A percentile compares a stretch with the other conserved stretches of the same genome.
phyloP scores from a whole-genome alignment of 2,329 filamentous ascomycete genomes.

The Aspergillus fructus region DNA sequence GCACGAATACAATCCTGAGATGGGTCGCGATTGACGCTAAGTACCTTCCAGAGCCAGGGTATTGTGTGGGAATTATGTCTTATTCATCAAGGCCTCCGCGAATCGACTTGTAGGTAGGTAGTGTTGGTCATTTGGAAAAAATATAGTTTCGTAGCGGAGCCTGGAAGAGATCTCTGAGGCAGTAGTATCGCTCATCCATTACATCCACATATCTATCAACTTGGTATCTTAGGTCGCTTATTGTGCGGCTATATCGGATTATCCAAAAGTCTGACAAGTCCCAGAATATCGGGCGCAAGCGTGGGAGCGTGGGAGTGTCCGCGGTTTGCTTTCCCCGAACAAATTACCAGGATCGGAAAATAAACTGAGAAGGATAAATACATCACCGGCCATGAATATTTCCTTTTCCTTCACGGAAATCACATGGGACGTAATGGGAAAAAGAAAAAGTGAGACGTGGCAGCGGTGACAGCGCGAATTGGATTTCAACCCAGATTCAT shows the following conservation, averaged over 20 bases:
- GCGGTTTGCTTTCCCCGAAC: neutral
- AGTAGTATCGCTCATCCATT: neutral
- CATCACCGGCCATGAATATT: neutral
- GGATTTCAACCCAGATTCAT: neutral
- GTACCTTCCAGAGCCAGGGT: neutral
- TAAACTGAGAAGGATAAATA: neutral
- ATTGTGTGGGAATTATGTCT: neutral
- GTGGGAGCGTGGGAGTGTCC: constrained; percentile 1
- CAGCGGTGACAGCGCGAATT: neutral
- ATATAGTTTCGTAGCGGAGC: neutral
- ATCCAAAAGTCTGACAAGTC: constrained; percentile 2
- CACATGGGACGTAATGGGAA: neutral
- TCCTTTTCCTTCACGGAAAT: neutral
- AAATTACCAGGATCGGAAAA: neutral
- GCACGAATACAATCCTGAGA: neutral
- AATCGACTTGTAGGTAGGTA: neutral
- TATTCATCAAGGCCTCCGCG: neutral
- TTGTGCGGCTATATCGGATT: neutral
- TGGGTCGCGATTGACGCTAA: neutral
- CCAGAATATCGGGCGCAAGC: constrained; percentile 18
- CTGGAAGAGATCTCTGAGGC: neutral
- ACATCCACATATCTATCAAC: neutral
- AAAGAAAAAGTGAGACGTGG: neutral
- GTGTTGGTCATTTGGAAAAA: neutral
- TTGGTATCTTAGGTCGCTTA: neutral